A percentile compares a stretch with the other conserved stretches of the same genome.
These are phyloP conservation scores for Fusarium zealandicum DNA, from an alignment of 2,329 filamentous ascomycete species.

Conservation along the genomic window DNA sequence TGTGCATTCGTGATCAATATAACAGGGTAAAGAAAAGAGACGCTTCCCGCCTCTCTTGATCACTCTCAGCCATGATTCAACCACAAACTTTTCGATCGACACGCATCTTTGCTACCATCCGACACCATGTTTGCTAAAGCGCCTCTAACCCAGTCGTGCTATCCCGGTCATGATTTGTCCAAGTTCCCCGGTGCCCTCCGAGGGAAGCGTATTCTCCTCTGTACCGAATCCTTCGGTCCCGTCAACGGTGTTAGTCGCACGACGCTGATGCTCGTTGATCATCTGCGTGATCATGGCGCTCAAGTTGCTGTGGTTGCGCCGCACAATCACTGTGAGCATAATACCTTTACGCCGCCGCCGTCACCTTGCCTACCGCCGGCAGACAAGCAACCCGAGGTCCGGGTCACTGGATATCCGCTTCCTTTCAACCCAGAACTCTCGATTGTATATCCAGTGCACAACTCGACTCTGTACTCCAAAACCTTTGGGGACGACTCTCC, in stretches of 20 bases:
- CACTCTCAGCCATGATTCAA: background rate
- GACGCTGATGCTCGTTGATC: conserved; percentile 72
- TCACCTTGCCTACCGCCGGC: conserved; percentile 44
- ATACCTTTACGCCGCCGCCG: conserved; percentile 59
- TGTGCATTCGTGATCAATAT: conserved; percentile 4
- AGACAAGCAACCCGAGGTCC: conserved; percentile 57
- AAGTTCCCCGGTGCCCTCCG: conserved; percentile 58
- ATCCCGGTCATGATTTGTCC: conserved; percentile 49
- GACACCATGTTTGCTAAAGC: conserved; percentile 26
- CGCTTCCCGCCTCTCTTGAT: conserved; percentile 21
- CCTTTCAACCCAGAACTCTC: conserved; percentile 77
- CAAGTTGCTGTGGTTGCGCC: conserved; percentile 73
- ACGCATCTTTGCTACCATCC: conserved; percentile 7
- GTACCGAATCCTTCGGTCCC: conserved; percentile 75
- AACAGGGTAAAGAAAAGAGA: conserved; percentile 36
- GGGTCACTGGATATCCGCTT: conserved; percentile 69
- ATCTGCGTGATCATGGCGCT: conserved; percentile 68
- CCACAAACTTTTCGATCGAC: background rate
- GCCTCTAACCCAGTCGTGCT: conserved; percentile 7
- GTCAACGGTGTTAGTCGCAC: conserved; percentile 78
- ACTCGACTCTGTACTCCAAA: conserved; percentile 65
- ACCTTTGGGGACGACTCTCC: conserved; percentile 60
- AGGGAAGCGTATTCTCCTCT: conserved; percentile 69
- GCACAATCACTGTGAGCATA: conserved; percentile 60
- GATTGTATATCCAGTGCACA: conserved; percentile 72